Conservation (phyloP, 179 eudicot genomes). For the Spinacia oleracea region DNA sequence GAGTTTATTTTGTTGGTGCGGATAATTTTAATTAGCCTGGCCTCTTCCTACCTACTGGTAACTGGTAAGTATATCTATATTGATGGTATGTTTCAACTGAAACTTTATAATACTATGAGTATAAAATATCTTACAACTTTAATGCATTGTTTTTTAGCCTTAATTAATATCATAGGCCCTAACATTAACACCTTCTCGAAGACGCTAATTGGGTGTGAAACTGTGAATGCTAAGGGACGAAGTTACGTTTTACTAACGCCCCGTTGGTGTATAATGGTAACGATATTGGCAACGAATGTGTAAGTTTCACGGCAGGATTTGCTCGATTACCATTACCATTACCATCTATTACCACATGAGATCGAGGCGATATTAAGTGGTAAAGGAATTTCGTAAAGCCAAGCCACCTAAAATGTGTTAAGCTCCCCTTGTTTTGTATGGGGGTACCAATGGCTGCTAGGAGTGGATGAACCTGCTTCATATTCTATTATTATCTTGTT, state of each 20-base stretch:
- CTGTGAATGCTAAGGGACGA: background rate
- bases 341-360: too few relatives aligned
- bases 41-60: background rate
- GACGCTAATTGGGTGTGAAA: background rate
- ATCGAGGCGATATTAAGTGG: too few relatives aligned
- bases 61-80: too few relatives aligned
- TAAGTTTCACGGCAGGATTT: too few relatives aligned
- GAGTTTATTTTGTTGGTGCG: background rate
- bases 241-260: background rate
- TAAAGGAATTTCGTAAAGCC: too few relatives aligned
- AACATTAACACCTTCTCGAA: background rate
- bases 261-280: too few relatives aligned
- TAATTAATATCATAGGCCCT: constrained; percentile 1
- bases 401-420: too few relatives aligned
- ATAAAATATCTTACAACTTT: background rate
- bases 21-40: too few relatives aligned
- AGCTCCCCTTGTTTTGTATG: background rate
- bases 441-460: constrained; percentile 2
- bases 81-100: constrained; percentile 17
- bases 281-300: too few relatives aligned
- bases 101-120: background rate
- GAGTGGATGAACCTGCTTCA: constrained; percentile 6
- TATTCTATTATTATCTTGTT: background rate
- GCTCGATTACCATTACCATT: too few relatives aligned
- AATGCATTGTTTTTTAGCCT: constrained; percentile 8